These are phyloP conservation scores for Butyriboletus loyo DNA, from an alignment of 768 basidiomycete genomes.

Conservation along the genomic window DNA sequence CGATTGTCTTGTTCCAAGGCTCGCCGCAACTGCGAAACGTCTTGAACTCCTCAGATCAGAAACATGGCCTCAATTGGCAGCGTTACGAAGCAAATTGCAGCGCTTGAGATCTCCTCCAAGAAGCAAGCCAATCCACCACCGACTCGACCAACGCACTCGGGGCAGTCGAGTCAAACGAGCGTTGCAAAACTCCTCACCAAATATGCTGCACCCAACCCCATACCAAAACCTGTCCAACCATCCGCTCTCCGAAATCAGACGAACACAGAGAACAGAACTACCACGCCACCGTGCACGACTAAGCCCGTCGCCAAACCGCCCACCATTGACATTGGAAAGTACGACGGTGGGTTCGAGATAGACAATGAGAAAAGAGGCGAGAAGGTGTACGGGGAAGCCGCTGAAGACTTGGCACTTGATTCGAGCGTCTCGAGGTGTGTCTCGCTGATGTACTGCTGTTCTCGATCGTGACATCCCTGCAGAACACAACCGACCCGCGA, in stretches of 20 bases:
- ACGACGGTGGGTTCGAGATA: constrained; percentile 95
- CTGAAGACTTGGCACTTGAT: constrained; percentile 78
- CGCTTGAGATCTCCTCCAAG: constrained; percentile 60
- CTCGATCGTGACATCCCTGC: constrained; percentile 1
- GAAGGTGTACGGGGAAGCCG: constrained; percentile 71
- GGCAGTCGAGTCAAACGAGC: constrained; percentile 56
- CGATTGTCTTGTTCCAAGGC: not conserved
- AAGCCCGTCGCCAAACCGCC: constrained; percentile 21
- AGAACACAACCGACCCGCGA: constrained; percentile 75
- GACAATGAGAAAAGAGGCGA: constrained; percentile 83
- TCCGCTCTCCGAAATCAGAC: constrained; percentile 45
- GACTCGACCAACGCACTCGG: constrained; percentile 38
- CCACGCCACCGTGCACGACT: constrained; percentile 24
- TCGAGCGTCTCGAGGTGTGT: constrained; percentile 70
- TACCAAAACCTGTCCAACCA: constrained; percentile 30
- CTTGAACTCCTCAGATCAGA: not conserved
- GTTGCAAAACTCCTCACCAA: constrained; percentile 74
- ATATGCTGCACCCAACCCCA: constrained; percentile 62
- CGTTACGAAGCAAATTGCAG: constrained; percentile 65
- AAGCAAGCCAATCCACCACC: constrained; percentile 37
- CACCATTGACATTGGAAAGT: constrained; percentile 75
- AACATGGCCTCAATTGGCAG: constrained; percentile 47
- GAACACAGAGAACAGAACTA: constrained; percentile 23
- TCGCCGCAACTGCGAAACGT: not conserved
- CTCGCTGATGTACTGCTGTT: not conserved